These are phyloP conservation scores for Teratosphaeria gauchensis DNA, from an alignment of 2,329 filamentous ascomycete species.

Conservation along the genomic window DNA sequence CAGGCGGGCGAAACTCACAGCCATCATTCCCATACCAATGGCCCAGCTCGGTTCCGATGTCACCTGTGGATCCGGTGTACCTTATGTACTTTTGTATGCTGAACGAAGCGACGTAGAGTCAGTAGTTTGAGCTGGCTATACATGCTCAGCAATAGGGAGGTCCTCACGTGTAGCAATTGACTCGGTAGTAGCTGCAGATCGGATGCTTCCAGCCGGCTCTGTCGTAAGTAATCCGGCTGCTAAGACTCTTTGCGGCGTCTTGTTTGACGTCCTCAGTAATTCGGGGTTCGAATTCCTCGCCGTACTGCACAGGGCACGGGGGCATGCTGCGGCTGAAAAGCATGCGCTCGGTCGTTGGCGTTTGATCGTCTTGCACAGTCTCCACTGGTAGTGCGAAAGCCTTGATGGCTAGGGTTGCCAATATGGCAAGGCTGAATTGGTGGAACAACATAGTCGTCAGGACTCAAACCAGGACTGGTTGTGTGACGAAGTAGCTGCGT, in stretches of 20 bases:
- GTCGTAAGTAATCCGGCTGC: not conserved
- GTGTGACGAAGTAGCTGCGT: too few relatives aligned
- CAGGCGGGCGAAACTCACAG: not conserved
- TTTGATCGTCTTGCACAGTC: not conserved
- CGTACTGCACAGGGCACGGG: not conserved
- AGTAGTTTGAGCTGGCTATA: not conserved
- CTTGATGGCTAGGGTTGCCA: not conserved
- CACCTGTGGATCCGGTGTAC: not conserved
- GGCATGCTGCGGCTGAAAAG: not conserved
- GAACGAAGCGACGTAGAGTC: not conserved
- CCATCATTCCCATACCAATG: not conserved
- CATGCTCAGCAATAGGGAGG: not conserved
- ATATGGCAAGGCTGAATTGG: not conserved
- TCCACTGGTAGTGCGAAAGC: not conserved
- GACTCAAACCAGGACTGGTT: not conserved
- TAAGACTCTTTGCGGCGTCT: not conserved
- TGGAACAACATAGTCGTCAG: not conserved
- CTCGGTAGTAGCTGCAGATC: not conserved
- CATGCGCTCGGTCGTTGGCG: not conserved
- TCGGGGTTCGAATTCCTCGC: not conserved
- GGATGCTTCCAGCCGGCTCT: not conserved
- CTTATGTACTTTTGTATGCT: not conserved
- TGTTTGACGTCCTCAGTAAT: not conserved
- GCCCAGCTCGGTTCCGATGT: not conserved
- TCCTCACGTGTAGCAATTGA: not conserved